These are phyloP conservation scores for Rhizopogon sp. DNA, from an alignment of 768 basidiomycete genomes.

Conservation along the genomic window DNA sequence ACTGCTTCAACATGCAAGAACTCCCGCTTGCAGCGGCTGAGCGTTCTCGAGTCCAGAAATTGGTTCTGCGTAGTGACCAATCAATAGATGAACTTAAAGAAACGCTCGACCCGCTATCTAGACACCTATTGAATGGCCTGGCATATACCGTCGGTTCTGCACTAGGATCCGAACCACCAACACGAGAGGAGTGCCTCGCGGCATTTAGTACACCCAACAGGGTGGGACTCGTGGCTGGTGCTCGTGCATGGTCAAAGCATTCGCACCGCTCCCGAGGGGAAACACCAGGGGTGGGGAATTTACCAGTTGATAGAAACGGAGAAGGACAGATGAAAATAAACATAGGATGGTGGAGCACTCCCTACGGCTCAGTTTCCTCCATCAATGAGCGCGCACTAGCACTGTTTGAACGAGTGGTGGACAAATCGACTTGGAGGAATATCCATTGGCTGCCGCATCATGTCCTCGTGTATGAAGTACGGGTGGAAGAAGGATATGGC, in stretches of 20 bases:
- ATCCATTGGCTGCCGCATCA: conserved; percentile 63
- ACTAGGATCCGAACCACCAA: conserved; percentile 45
- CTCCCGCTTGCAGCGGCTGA: conserved; percentile 32
- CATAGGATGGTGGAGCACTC: conserved; percentile 55
- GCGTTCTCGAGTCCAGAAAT: conserved; percentile 28
- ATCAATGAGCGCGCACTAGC: conserved; percentile 50
- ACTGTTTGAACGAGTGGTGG: conserved; percentile 51
- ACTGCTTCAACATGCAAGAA: conserved; percentile 42
- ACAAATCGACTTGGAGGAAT: conserved; percentile 54
- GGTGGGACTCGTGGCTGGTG: conserved; percentile 51
- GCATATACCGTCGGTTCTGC: conserved; percentile 61
- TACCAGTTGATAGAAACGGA: conserved; percentile 3
- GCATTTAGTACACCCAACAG: conserved; percentile 47
- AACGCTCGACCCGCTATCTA: conserved; percentile 30
- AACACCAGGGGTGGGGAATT: not conserved
- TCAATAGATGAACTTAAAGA: conserved; percentile 14
- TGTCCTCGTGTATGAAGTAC: conserved; percentile 56
- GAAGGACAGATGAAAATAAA: conserved; percentile 12
- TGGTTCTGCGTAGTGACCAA: conserved; percentile 9
- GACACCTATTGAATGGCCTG: conserved; percentile 45
- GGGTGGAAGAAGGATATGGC: conserved; percentile 58
- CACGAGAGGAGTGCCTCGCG: conserved; percentile 40
- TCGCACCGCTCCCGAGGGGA: conserved; percentile 42
- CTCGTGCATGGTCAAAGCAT: conserved; percentile 66
- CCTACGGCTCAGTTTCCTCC: conserved; percentile 44